These are phyloP conservation scores for Dendrobium chrysotoxum DNA, from an alignment of 106 monocot species.

Conservation along the genomic window DNA sequence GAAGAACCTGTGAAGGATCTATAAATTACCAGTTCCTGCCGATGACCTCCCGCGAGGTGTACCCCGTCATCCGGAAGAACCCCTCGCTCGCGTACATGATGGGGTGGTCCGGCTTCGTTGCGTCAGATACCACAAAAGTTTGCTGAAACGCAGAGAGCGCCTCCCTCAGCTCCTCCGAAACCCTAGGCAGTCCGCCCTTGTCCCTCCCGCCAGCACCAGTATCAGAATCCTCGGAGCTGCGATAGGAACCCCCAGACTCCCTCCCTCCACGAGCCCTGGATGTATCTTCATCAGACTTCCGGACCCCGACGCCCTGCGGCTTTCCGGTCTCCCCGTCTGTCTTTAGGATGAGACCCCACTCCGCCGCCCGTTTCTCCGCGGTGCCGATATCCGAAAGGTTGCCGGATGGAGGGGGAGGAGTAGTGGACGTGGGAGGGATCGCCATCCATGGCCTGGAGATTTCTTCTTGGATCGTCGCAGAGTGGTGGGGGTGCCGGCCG, in stretches of 20 bases:
- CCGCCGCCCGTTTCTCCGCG: slow-evolving; percentile 72
- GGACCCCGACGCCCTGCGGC: slow-evolving; percentile 64
- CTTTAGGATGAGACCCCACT: slow-evolving; percentile 88
- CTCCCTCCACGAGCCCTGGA: slow-evolving; percentile 6
- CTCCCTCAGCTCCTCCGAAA: slow-evolving; percentile 86
- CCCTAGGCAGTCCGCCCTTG: slow-evolving; percentile 40
- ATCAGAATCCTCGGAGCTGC: slow-evolving; percentile 67
- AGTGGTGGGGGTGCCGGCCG: slow-evolving; percentile 16
- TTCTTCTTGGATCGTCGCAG: slow-evolving; percentile 14
- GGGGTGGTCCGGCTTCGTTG: slow-evolving; percentile 66
- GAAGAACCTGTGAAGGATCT: background rate
- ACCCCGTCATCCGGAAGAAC: slow-evolving; percentile 94
- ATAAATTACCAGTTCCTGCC: slow-evolving; percentile 74
- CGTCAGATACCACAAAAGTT: slow-evolving; percentile 93
- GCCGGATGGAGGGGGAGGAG: background rate
- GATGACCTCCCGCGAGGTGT: slow-evolving; percentile 77
- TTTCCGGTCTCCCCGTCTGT: slow-evolving; percentile 82
- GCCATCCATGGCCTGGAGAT: slow-evolving; percentile 53
- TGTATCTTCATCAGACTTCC: slow-evolving; percentile 44
- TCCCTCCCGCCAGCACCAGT: slow-evolving; percentile 12
- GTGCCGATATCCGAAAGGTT: slow-evolving; percentile 8
- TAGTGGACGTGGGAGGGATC: slow-evolving; percentile 12
- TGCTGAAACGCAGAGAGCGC: slow-evolving; percentile 96
- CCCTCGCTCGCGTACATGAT: slow-evolving; percentile 96
- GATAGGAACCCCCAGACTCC: slow-evolving; percentile 34